A percentile compares a stretch with the other conserved stretches of the same genome.
These are phyloP conservation scores for Scorias spongiosa DNA, from an alignment of 2,329 filamentous ascomycete species.

Conservation along the genomic window DNA sequence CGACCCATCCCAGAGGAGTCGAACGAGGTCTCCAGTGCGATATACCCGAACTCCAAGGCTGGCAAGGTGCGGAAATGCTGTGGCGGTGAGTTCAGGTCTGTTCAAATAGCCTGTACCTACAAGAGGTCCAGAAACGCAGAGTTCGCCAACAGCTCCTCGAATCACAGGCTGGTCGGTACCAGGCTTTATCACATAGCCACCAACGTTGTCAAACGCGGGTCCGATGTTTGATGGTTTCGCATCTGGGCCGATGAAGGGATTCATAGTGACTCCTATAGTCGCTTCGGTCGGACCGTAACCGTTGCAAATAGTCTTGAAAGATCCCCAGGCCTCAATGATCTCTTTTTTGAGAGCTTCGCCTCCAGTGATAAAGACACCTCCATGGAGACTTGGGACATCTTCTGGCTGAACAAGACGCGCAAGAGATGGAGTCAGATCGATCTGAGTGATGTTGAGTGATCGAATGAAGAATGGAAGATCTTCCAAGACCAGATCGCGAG, in stretches of 20 bases:
- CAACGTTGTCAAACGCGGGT: constrained; percentile 72
- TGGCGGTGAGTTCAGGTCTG: constrained; percentile 56
- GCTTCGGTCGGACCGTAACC: constrained; percentile 83
- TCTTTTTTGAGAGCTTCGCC: constrained; percentile 81
- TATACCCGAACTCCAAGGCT: constrained; percentile 44
- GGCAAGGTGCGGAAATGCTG: constrained; percentile 56
- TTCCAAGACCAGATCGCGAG: constrained; percentile 71
- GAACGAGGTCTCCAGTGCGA: constrained; percentile 75
- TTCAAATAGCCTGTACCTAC: constrained; percentile 86
- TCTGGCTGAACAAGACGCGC: constrained; percentile 64
- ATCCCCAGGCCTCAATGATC: constrained; percentile 74
- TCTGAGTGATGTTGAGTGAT: constrained; percentile 64
- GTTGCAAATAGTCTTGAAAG: constrained; percentile 70
- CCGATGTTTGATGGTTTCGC: constrained; percentile 83
- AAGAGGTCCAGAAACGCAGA: constrained; percentile 74
- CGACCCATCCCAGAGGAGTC: constrained; percentile 62
- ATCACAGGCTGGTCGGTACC: constrained; percentile 57
- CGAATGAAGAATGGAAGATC: constrained; percentile 62
- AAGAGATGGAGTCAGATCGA: constrained; percentile 80
- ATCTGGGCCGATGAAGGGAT: constrained; percentile 59
- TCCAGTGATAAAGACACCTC: constrained; percentile 83
- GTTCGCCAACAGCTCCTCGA: constrained; percentile 66
- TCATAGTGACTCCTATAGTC: constrained; percentile 86
- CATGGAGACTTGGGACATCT: constrained; percentile 64
- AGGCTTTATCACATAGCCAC: constrained; percentile 60